Percentiles rank a stretch among this genome's conserved stretches.
phyloP scores from a whole-genome alignment of 257 asterid genomes.

The Paraleonurus japonicus region DNA sequence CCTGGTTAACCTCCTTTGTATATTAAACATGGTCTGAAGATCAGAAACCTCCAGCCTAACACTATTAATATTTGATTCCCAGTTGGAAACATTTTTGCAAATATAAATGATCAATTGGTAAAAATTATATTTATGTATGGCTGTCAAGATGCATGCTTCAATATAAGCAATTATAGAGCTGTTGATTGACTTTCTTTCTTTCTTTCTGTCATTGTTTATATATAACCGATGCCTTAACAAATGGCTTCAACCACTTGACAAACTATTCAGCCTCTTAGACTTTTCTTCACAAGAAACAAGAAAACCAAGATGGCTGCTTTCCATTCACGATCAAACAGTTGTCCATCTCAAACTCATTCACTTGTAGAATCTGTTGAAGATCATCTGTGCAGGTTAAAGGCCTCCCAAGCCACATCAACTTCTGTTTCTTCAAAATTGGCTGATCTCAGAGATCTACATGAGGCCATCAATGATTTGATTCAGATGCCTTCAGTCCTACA shows the following conservation, averaged over 20 bases:
- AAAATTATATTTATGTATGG: too few species aligned
- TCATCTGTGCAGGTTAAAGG: slow-evolving; percentile 30
- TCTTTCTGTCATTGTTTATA: too few species aligned
- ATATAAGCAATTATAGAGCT: too few species aligned
- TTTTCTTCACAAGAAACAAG: neutral
- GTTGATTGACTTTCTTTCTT: too few species aligned
- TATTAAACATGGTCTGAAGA: neutral
- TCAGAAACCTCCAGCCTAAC: neutral
- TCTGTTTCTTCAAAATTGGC: slow-evolving; percentile 33
- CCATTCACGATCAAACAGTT: neutral
- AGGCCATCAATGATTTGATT: slow-evolving; percentile 30
- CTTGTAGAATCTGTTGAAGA: slow-evolving; percentile 19
- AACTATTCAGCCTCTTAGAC: neutral
- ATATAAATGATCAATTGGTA: neutral
- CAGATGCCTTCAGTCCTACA: slow-evolving; percentile 41
- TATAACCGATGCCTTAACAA: too few species aligned
- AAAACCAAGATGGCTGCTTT: neutral
- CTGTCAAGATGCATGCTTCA: too few species aligned
- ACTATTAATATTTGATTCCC: neutral
- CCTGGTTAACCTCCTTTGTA: too few species aligned
- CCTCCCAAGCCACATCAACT: slow-evolving; percentile 8
- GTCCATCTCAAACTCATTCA: slow-evolving; percentile 37
- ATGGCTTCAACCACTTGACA: neutral
- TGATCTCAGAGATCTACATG: slow-evolving; percentile 37
- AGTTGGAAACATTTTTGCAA: too few species aligned